Evolutionary conservation across 2,329 filamentous ascomycete species (phyloP), one percentile per base, ranked within the genome.

Genomic region (Colletotrichum salicis): DNA sequence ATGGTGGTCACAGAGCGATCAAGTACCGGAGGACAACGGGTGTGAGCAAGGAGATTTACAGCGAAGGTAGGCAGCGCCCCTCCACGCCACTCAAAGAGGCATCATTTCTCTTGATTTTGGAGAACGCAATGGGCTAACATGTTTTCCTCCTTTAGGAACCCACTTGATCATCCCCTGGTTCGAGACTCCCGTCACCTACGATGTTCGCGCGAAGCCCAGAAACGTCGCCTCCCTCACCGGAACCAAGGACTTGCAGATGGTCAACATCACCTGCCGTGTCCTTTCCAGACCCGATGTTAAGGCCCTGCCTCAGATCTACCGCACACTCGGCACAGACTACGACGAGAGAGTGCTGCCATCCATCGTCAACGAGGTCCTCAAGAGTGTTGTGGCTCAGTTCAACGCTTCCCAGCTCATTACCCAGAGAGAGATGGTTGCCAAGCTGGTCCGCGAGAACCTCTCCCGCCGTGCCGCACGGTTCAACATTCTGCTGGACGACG

Each of bases 221-320:
- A 98, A 97, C 80, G 95, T 99, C 78, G 93, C 96, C 76, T 98
- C 96, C 76, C 90, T 99, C 76, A 99, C 96, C 72, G 96, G 96
- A 77, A 99, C 96, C 80, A 99, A 99, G 88, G 96, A 99, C 85
- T 86, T 99, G 84, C 96, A 99, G 87, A 99, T 99, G 96, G 96
- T 98, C 81, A 99, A 99, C 90, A 98, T 99, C 82, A 99, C 96
- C 80, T 99, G 96, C 85, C 96, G 96, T 94, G 96, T 99, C 71
- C 93, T 99, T 64, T 98, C 96, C 71, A 89, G 95, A 78, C 96
- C 96, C 68, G 91, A 95, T 70, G 87, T 99, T 79, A 91, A 94
- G 76, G 93, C 95, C 37, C 90, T 99, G 54, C 96, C 96, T 22
- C 94, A 97, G 85, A 99, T 99, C 80, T 99, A 98, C 89, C 90